A percentile compares a stretch with the other conserved stretches of the same genome.
Evolutionary conservation across 371 early-diverging fungal species (phyloP).

Genomic region (Coemansia sp.): DNA sequence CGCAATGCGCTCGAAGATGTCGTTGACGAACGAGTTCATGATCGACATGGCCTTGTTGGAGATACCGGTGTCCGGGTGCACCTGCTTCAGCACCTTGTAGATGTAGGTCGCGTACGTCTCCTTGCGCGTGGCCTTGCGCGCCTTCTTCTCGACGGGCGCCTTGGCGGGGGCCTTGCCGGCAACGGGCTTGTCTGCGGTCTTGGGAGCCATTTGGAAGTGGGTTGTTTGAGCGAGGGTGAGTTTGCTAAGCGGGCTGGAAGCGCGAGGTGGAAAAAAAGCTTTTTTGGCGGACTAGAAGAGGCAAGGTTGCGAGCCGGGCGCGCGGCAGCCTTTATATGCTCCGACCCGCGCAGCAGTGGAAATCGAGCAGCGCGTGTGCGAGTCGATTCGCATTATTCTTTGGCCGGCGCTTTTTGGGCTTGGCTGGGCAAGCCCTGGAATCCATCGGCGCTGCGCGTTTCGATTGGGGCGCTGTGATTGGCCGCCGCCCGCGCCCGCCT

Average conservation of each 20-base stretch:
- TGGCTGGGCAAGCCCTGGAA: conserved; percentile 3
- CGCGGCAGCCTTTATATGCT: conserved; percentile 9
- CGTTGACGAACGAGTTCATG: conserved; percentile 97
- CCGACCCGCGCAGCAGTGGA: neutral
- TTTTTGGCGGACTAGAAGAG: too few relatives aligned
- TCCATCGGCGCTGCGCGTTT: conserved; percentile 13
- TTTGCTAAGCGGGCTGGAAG: neutral
- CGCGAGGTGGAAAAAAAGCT: conserved; percentile 6
- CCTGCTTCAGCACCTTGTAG: conserved; percentile 96
- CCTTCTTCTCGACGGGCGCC: conserved; percentile 55
- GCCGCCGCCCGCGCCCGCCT: neutral
- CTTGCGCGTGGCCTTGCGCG: conserved; percentile 63
- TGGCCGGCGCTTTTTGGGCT: conserved; percentile 2
- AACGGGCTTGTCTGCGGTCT: conserved; percentile 53
- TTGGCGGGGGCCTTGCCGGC: conserved; percentile 58
- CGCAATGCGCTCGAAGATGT: conserved; percentile 94
- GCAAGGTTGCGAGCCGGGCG: neutral
- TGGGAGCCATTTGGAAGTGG: conserved; percentile 33
- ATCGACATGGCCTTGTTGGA: conserved; percentile 99
- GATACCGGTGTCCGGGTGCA: conserved; percentile 97
- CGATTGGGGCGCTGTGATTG: conserved; percentile 20
- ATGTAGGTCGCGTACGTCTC: conserved; percentile 95
- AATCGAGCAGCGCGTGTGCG: conserved; percentile 6
- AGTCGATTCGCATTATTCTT: conserved; percentile 1
- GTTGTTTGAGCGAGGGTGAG: conserved; percentile 5